A percentile compares a stretch with the other conserved stretches of the same genome.
phyloP scores from a whole-genome alignment of 139 green algal species.

The Eudorina sp. region DNA sequence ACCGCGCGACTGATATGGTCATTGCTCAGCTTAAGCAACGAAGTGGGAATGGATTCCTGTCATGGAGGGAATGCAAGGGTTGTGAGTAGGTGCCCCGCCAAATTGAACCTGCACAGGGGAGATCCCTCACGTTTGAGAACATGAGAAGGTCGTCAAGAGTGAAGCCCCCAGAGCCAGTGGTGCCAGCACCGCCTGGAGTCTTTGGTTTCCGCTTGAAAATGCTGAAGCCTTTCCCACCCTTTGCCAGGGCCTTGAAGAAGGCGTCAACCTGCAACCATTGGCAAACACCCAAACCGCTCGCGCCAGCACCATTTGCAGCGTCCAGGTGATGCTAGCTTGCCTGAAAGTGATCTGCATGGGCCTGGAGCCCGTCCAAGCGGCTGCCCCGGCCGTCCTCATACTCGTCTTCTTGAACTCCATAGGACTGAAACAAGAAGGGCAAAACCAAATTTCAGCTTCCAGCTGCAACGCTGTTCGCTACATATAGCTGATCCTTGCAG shows the following conservation, averaged over 20 bases:
- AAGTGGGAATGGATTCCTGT: conserved; percentile 90
- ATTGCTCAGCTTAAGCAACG: conserved; percentile 86
- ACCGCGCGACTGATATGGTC: conserved; percentile 87
- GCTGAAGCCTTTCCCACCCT: conserved; percentile 68
- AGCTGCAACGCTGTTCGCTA: neutral
- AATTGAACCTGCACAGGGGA: neutral
- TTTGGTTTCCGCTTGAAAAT: conserved; percentile 66
- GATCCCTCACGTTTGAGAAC: conserved; percentile 71
- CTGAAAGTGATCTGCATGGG: conserved; percentile 71
- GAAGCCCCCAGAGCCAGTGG: conserved; percentile 35
- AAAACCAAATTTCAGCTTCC: neutral
- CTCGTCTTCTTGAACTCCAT: conserved; percentile 22
- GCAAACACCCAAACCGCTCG: neutral
- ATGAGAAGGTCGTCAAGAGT: conserved; percentile 82
- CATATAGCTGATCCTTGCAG: neutral
- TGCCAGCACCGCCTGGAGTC: conserved; percentile 46
- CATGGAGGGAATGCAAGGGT: neutral
- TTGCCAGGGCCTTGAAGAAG: conserved; percentile 73
- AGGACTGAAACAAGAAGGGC: conserved; percentile 25
- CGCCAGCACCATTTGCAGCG: neutral
- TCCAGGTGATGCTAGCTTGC: conserved; percentile 37
- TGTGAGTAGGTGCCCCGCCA: neutral
- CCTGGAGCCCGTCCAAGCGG: conserved; percentile 70
- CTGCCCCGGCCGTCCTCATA: conserved; percentile 25
- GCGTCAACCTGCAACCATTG: conserved; percentile 73